Evolutionary conservation across 2,329 filamentous ascomycete species (phyloP), one percentile per base, ranked within the genome.

Genomic region (Talaromyces sp.): DNA sequence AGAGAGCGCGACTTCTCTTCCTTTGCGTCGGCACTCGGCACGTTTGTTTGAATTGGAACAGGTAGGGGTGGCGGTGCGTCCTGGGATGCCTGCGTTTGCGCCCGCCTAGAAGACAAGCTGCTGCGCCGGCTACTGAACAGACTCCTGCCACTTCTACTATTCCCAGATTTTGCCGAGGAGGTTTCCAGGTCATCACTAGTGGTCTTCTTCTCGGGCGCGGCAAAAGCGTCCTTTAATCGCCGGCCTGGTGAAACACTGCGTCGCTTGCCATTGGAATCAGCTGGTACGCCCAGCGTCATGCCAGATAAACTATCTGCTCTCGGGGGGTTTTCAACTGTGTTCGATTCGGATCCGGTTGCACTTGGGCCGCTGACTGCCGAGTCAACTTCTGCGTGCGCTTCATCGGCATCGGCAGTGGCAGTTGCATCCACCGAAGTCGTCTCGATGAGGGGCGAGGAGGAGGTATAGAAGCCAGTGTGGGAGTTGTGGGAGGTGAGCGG

Each of bases 141-240:
- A 54, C 62, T 62, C 53, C 64, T 71, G 13, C 61, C 69, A 37
- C 73, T 74, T 50, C 75, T 77, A 51, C 75, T 75, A 24, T 68
- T 70, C 5, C 63, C 57, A 20, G 77, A 75, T 51, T 75, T 78
- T 10, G 66, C 58, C 35, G 73, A 72, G 30, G 77, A 73, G 16
- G 71, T 66, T 53, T 81, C 79, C 29, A 76, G 77, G 59, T 77
- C 81, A 52, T 75, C 73, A 56, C 74, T 77, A 22, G 74, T 79
- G 66, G 80, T 84, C 65, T 82, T 85, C 40, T 80, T 67, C 24
- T 60, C 55, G 7, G 55, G 37, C 8, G 70, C 71, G 53, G 76
- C 82, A 65, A 94, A 90, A 11, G 87, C 88, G 66, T 87, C 86
- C 69, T 83, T 88, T 56, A 93, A 77, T 65, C 86, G 89, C 65